A percentile compares a stretch with the other conserved stretches of the same genome.
Evolutionary conservation across 768 basidiomycete genomes (phyloP).

Genomic region (Boletus tomentosulus): DNA sequence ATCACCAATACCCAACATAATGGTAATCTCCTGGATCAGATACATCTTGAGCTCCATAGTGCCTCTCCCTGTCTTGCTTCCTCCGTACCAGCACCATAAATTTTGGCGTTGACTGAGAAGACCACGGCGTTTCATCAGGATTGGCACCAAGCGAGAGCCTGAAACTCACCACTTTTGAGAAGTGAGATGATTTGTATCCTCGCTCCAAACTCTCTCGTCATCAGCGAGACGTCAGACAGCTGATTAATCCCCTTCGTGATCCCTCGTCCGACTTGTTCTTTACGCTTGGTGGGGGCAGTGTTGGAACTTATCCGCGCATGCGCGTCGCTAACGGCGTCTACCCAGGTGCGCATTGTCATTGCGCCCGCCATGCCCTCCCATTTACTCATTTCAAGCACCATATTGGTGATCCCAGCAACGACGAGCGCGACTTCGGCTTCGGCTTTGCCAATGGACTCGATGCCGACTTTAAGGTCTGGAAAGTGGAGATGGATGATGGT

Average conservation of each 20-base stretch:
- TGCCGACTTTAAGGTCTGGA: slow-evolving; percentile 22
- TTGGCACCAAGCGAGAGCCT: background rate
- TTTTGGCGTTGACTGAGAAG: slow-evolving; percentile 22
- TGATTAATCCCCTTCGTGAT: slow-evolving; percentile 51
- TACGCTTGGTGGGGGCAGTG: slow-evolving; percentile 26
- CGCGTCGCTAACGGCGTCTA: slow-evolving; percentile 45
- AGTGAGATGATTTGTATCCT: slow-evolving; percentile 52
- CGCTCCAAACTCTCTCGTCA: slow-evolving; percentile 52
- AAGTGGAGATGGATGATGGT: slow-evolving; percentile 32
- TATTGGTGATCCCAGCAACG: slow-evolving; percentile 51
- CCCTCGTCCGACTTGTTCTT: slow-evolving; percentile 43
- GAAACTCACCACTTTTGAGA: slow-evolving; percentile 44
- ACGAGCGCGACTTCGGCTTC: slow-evolving; percentile 39
- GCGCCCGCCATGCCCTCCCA: slow-evolving; percentile 8
- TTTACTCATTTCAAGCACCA: slow-evolving; percentile 51
- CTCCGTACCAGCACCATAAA: slow-evolving; percentile 42
- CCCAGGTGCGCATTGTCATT: slow-evolving; percentile 56
- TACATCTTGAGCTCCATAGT: slow-evolving; percentile 51
- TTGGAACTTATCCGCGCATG: slow-evolving; percentile 19
- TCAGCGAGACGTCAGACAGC: slow-evolving; percentile 43
- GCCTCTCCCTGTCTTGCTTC: no score
- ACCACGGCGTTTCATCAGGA: slow-evolving; percentile 1
- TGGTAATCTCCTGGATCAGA: slow-evolving; percentile 21
- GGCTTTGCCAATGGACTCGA: slow-evolving; percentile 43
- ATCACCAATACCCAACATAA: no score